Conservation (phyloP, 495 filamentous ascomycete genomes). For the Penicillium bialowiezense region DNA sequence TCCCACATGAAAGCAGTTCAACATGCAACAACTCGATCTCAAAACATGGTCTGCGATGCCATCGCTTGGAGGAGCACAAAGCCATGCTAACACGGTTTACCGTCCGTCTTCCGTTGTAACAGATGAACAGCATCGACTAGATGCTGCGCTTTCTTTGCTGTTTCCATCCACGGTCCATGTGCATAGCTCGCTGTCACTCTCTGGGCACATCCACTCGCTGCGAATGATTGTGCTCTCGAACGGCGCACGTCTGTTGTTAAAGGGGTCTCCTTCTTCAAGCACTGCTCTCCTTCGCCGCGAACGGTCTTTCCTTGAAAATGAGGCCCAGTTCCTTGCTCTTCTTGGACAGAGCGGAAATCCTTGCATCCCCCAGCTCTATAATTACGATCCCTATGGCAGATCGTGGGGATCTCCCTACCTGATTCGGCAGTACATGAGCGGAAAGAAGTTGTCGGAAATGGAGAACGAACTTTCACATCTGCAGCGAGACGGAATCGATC, state of each 20-base stretch:
- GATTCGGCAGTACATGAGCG: constrained; percentile 47
- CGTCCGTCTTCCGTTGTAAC: constrained; percentile 18
- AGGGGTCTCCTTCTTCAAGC: constrained; percentile 48
- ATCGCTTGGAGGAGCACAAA: constrained; percentile 6
- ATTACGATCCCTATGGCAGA: constrained; percentile 42
- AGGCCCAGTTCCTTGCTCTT: constrained; percentile 52
- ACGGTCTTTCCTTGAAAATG: constrained; percentile 51
- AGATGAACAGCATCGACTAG: constrained; percentile 29
- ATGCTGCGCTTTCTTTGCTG: constrained; percentile 38
- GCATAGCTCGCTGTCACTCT: constrained; percentile 42
- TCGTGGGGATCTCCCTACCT: constrained; percentile 45
- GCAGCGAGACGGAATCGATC: constrained; percentile 44
- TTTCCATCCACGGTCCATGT: constrained; percentile 41
- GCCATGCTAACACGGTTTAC: constrained; percentile 2
- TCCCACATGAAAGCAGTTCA: neutral
- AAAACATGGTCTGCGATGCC: constrained; percentile 9
- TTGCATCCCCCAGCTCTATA: constrained; percentile 50
- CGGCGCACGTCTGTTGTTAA: constrained; percentile 49
- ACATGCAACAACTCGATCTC: constrained; percentile 13
- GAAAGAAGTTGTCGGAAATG: constrained; percentile 42
- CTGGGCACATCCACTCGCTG: constrained; percentile 51
- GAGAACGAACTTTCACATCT: constrained; percentile 30
- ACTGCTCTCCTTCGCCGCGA: constrained; percentile 59
- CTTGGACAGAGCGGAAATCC: constrained; percentile 43
- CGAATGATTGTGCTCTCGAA: constrained; percentile 54